A percentile compares a stretch with the other conserved stretches of the same genome.
phyloP scores from a whole-genome alignment of 2,329 filamentous ascomycete species.

The Pezicula radicicola region DNA sequence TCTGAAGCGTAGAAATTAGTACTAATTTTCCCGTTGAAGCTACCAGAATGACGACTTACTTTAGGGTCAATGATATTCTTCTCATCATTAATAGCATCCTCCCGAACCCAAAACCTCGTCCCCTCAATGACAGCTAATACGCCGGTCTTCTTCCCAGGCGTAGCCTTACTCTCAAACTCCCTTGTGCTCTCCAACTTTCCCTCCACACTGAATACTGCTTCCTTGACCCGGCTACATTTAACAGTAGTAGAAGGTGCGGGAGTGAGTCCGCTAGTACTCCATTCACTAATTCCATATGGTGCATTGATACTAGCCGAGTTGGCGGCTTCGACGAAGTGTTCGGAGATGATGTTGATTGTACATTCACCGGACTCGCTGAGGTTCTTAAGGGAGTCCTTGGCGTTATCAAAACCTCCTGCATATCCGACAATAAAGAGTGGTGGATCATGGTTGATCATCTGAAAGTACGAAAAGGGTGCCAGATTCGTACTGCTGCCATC shows the following conservation, averaged over 20 bases:
- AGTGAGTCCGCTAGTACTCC: slow-evolving; percentile 74
- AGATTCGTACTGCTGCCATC: slow-evolving; percentile 72
- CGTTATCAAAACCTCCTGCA: slow-evolving; percentile 38
- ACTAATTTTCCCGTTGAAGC: neutral
- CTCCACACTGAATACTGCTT: slow-evolving; percentile 82
- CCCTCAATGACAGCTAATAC: slow-evolving; percentile 79
- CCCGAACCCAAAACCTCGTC: slow-evolving; percentile 81
- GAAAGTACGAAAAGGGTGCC: slow-evolving; percentile 85
- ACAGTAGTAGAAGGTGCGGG: slow-evolving; percentile 66
- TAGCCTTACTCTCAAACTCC: slow-evolving; percentile 73
- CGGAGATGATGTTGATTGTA: slow-evolving; percentile 82
- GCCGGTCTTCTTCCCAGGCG: slow-evolving; percentile 71
- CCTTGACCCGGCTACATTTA: slow-evolving; percentile 68
- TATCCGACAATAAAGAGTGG: slow-evolving; percentile 71
- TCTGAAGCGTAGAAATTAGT: slow-evolving; percentile 32
- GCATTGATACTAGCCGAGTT: slow-evolving; percentile 79
- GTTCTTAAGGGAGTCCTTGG: slow-evolving; percentile 80
- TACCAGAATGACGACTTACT: slow-evolving; percentile 37
- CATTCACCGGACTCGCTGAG: slow-evolving; percentile 71
- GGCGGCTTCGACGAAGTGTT: slow-evolving; percentile 82
- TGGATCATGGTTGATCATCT: slow-evolving; percentile 80
- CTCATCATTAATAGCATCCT: slow-evolving; percentile 82
- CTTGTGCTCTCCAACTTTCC: slow-evolving; percentile 69
- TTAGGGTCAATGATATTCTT: slow-evolving; percentile 70
- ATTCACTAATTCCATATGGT: slow-evolving; percentile 75